Percentiles rank a stretch among this genome's conserved stretches.
Evolutionary conservation across 2,329 filamentous ascomycete species (phyloP).

Genomic region (Ophiostoma novo-ulmi): DNA sequence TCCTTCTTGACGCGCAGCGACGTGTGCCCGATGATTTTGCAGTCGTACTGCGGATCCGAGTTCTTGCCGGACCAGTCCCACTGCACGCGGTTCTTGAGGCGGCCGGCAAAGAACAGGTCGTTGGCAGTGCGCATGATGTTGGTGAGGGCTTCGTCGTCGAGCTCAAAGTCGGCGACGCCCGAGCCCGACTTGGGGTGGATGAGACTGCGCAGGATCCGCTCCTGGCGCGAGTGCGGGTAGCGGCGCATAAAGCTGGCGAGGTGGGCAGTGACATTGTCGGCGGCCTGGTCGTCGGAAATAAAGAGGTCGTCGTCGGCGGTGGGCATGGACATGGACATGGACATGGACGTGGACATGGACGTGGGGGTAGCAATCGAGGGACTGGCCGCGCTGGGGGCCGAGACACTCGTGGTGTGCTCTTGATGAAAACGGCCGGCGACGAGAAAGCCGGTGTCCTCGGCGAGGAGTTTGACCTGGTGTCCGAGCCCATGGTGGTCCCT

Average conservation of each 20-base stretch:
- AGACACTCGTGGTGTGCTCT: no score
- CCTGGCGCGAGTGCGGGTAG: conserved; percentile 48
- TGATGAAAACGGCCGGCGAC: no score
- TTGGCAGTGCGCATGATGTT: conserved; percentile 58
- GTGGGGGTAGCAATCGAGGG: background rate
- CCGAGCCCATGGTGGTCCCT: background rate
- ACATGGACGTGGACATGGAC: no score
- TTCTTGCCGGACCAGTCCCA: conserved; percentile 57
- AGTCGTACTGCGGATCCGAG: conserved; percentile 46
- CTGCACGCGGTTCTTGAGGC: conserved; percentile 51
- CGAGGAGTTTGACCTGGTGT: no score
- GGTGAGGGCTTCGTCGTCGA: conserved; percentile 54
- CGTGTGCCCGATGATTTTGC: conserved; percentile 58
- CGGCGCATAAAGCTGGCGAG: conserved; percentile 43
- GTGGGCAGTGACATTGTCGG: conserved; percentile 45
- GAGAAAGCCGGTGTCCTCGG: no score
- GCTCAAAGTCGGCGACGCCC: conserved; percentile 46
- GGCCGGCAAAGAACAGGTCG: conserved; percentile 57
- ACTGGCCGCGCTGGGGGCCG: no score
- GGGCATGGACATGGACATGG: background rate
- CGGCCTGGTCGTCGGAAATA: conserved; percentile 45
- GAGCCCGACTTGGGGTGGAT: conserved; percentile 48
- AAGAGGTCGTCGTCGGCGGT: conserved; percentile 30
- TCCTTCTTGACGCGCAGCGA: conserved; percentile 48
- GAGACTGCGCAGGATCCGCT: conserved; percentile 53